Evolutionary conservation across 108 stramenopile species (phyloP), one percentile per base, ranked within the genome.

Genomic region (Ochromonas danica): DNA sequence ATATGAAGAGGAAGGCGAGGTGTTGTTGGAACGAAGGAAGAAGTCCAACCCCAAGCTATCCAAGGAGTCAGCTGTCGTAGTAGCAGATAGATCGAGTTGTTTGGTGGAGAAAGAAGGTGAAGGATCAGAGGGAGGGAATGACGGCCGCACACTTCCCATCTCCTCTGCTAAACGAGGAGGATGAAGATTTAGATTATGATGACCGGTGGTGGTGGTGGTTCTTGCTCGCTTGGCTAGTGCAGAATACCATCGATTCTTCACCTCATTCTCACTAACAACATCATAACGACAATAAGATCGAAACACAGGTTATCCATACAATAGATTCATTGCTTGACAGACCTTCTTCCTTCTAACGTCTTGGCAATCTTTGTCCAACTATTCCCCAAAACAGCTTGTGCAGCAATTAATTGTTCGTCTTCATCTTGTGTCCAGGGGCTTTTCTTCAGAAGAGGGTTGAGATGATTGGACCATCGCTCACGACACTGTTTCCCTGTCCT

Each of bases 401-500:
- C 89, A 36, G 89, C 80, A 70, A 92, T 80, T 80, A 98, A 93
- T 40, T 86, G 85, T 25, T 91, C 82, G 83, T 96, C 97, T 85
- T 98, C 97, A 17, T 91, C 88, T 61, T 81, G 86, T 36, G 89
- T 87, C 95, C 95, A 98, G 31, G 90, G 90, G 61, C 85, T 88
- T 78, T 95, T 94, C 63, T 85, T 87, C 78, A 98, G 93, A 30
- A 42, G 31, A 38, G 80, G 85, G 80, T 88, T 83, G 31, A 89
- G 84, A 84, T 98, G 98, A 86, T 99, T 99, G 81, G 92, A 94
- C 97, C 97, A 99, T 39, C 98, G 90, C 86, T 99, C 98, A 14
- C 98, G 87, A 89, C 97, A 98, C 88, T 99, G 98, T 88, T 99
- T 99, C 31, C 98, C 98, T 71, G 93, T 94, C 17, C 98, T 90